Base-by-base conservation (phyloP, 2,329 filamentous ascomycete genomes). In the Neoascochyta sp. region DNA sequence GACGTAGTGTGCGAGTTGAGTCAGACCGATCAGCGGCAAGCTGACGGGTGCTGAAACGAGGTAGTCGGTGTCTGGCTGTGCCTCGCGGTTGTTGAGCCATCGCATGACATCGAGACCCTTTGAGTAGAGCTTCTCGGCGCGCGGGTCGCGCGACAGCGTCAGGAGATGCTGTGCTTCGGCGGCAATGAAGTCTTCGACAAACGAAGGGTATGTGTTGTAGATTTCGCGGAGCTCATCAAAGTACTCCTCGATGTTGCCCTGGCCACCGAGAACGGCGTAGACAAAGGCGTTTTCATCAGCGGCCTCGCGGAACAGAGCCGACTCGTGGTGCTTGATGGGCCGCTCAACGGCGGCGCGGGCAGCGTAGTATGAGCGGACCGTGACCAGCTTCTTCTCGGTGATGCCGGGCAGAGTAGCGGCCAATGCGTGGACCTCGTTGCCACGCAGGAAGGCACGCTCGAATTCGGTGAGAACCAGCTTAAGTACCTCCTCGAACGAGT, bases 211-310 rank as follows among this genome's bases (percentile, higher is more conserved):
- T 37, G 89, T 95, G 52, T 74, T 80, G 70, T 90, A 90, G 36
- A 96, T 78, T 63, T 94, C 84, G 34, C 92, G 81, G 41, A 98
- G 77, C 70, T 98, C 92, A 50, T 98, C 90, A 56, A 98, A 98
- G 68, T 98, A 98, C 68, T 98, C 93, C 67, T 98, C 90, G 44
- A 98, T 96, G 66, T 98, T 98, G 52, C 92, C 92, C 64, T 98
- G 92, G 5, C 92, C 92, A 38, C 92, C 92, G 49, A 96, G 95
- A 41, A 98, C 88, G 45, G 82, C 89, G 70, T 95, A 98, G 38
- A 98, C 78, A 51, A 79, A 82, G 32, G 89, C 89, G 33, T 81
- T 80, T 41, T 79, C 82, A 42, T 95, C 89, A 25, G 84, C 81
- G 7, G 87, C 87, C 28, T 92, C 90, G 48, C 92, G 79, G 58